Percentiles rank a stretch among this genome's conserved stretches.
Evolutionary conservation across 306 rosid genomes (phyloP).

Genomic region (Lathyrus sativus): DNA sequence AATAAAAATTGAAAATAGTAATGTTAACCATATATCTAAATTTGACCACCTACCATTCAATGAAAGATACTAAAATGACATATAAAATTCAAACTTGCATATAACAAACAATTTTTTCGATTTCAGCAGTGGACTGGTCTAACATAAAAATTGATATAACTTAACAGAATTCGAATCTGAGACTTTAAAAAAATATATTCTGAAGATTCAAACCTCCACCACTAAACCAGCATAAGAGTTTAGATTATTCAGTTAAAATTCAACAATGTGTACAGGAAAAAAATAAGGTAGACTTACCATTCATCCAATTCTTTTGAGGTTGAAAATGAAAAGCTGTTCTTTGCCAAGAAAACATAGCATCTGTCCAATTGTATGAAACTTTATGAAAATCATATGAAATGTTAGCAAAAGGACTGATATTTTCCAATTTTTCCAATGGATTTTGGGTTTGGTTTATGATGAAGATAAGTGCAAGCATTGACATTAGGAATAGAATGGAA

Average conservation of each 20-base stretch:
- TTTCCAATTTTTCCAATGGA: too few species aligned
- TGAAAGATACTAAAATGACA: background rate
- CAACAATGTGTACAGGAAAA: background rate
- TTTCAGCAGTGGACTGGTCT: too few species aligned
- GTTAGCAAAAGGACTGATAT: too few species aligned
- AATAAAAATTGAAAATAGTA: background rate
- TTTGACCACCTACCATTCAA: slow-evolving; percentile 36
- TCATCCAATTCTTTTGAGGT: slow-evolving; percentile 81
- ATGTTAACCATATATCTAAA: background rate
- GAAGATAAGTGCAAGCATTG: slow-evolving; percentile 54
- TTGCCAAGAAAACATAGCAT: slow-evolving; percentile 88
- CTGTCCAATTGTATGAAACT: slow-evolving; percentile 67
- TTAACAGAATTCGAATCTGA: too few species aligned
- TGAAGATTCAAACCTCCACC: too few species aligned
- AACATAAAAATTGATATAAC: too few species aligned
- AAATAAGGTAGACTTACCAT: slow-evolving; percentile 55
- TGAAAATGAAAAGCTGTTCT: slow-evolving; percentile 86
- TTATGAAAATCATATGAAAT: slow-evolving; percentile 32
- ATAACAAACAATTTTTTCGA: too few species aligned
- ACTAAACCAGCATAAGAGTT: too few species aligned
- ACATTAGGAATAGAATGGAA: slow-evolving; percentile 48
- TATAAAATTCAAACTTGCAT: too few species aligned
- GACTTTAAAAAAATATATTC: too few species aligned
- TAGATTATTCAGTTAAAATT: too few species aligned
- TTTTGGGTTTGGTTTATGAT: slow-evolving; percentile 33